Evolutionary conservation across 352 stramenopile genomes (phyloP).

Genomic region (Globisporangium sylvaticum): DNA sequence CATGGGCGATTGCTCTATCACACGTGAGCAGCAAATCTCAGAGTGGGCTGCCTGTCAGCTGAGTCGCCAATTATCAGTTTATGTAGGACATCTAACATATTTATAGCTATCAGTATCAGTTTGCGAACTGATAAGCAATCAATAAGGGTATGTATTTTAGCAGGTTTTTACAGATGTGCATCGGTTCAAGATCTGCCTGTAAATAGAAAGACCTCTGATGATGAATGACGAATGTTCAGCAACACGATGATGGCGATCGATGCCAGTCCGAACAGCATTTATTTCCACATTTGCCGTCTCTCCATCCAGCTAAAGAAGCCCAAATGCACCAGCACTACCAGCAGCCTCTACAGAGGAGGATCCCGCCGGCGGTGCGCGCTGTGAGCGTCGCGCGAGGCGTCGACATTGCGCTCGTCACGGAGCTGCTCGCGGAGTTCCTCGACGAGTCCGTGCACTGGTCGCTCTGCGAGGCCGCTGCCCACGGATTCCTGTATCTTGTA

Average conservation of each 20-base stretch:
- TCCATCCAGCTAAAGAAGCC: not conserved
- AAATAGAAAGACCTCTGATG: not conserved
- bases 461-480: conserved; percentile 40
- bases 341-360: not conserved
- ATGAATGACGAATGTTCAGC: not conserved
- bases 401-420: conserved; percentile 38
- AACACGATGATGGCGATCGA: not conserved
- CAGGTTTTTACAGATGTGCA: not conserved
- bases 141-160: not conserved
- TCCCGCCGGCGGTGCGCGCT: conserved; percentile 42
- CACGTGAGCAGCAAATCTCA: not conserved
- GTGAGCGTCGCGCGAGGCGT: conserved; percentile 39
- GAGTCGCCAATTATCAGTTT: not conserved
- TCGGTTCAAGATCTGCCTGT: not conserved
- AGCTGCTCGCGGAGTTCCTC: conserved; percentile 42
- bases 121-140: too few relatives aligned
- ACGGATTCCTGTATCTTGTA: conserved; percentile 42
- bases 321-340: not conserved
- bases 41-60: not conserved
- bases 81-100: too few relatives aligned
- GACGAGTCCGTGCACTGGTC: conserved; percentile 46
- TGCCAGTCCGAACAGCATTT: not conserved
- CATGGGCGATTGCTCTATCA: not conserved
- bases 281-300: not conserved
- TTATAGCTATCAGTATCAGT: too few relatives aligned